Conservation (phyloP, 2,329 filamentous ascomycete species). For the Cladosporium sp. region DNA sequence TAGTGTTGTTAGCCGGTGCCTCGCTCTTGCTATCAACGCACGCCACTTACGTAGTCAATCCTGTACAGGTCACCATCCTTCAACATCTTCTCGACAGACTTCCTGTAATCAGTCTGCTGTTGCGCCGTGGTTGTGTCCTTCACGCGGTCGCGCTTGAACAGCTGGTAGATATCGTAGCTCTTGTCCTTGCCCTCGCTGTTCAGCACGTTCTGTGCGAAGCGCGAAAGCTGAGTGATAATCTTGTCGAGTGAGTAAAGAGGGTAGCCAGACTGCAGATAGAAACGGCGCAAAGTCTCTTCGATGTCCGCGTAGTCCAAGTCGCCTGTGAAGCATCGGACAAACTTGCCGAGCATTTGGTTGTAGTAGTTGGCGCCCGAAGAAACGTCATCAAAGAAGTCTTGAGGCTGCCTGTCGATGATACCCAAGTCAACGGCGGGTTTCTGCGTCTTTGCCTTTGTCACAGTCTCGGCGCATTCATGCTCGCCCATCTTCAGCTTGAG, state of each 20-base stretch:
- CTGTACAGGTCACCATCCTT: conserved; percentile 92
- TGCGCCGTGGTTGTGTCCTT: conserved; percentile 84
- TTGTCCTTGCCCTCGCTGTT: conserved; percentile 87
- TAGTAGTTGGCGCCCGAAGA: conserved; percentile 70
- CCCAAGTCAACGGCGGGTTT: conserved; percentile 83
- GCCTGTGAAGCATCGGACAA: conserved; percentile 79
- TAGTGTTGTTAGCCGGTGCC: conserved; percentile 26
- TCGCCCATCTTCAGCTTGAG: conserved; percentile 78
- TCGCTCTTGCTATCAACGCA: background rate
- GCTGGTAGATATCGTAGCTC: conserved; percentile 81
- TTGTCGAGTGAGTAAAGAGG: conserved; percentile 91
- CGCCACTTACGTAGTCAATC: conserved; percentile 75
- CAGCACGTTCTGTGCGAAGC: conserved; percentile 77
- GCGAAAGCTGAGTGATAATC: conserved; percentile 74
- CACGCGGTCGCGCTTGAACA: conserved; percentile 78
- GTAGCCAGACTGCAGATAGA: conserved; percentile 88
- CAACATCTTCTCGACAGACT: conserved; percentile 85
- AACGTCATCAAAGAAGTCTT: conserved; percentile 69
- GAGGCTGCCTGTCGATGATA: conserved; percentile 71
- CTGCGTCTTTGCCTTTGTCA: conserved; percentile 65
- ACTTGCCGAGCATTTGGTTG: conserved; percentile 75
- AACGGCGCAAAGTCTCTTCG: conserved; percentile 86
- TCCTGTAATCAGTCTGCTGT: conserved; percentile 83
- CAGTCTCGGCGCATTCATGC: conserved; percentile 66
- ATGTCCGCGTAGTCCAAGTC: conserved; percentile 79